Conservation (phyloP, 495 filamentous ascomycete species). For the Evansstolkia leycettana region DNA sequence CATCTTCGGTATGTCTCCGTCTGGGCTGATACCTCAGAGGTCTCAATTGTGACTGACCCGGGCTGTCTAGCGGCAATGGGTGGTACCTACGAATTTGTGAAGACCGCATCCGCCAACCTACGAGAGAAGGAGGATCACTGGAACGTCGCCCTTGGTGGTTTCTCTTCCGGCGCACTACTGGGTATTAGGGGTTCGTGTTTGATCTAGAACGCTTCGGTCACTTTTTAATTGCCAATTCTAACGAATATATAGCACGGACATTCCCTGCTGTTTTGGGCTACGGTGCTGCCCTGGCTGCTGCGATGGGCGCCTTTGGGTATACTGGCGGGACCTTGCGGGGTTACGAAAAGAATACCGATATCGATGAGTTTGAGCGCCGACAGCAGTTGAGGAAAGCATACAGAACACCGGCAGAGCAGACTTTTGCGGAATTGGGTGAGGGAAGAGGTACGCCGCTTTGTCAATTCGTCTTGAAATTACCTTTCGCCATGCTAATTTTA, state of each 20-base stretch:
- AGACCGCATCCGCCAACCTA: slow-evolving; percentile 61
- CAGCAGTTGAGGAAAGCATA: slow-evolving; percentile 61
- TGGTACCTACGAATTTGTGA: slow-evolving; percentile 66
- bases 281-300: slow-evolving; percentile 50
- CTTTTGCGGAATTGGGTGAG: slow-evolving; percentile 73
- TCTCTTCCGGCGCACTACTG: slow-evolving; percentile 55
- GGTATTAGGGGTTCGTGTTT: slow-evolving; percentile 47
- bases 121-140: slow-evolving; percentile 60
- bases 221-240: background rate
- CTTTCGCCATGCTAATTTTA: background rate
- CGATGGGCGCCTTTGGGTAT: slow-evolving; percentile 61
- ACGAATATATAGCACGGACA: slow-evolving; percentile 45
- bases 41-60: slow-evolving; percentile 1
- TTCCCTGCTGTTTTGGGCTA: slow-evolving; percentile 72
- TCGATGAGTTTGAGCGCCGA: slow-evolving; percentile 75
- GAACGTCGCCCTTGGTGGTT: slow-evolving; percentile 62
- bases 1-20: slow-evolving; percentile 44
- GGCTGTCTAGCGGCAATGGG: slow-evolving; percentile 58
- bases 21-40: background rate
- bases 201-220: background rate
- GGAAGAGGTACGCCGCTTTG: slow-evolving; percentile 56
- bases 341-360: slow-evolving; percentile 39
- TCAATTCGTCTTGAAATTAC: background rate
- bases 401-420: slow-evolving; percentile 70
- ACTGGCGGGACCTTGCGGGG: slow-evolving; percentile 57